Percentiles rank a stretch among this genome's conserved stretches.
These are phyloP conservation scores for Trichoderma erinaceum DNA, from an alignment of 495 filamentous ascomycete species.

Conservation along the genomic window DNA sequence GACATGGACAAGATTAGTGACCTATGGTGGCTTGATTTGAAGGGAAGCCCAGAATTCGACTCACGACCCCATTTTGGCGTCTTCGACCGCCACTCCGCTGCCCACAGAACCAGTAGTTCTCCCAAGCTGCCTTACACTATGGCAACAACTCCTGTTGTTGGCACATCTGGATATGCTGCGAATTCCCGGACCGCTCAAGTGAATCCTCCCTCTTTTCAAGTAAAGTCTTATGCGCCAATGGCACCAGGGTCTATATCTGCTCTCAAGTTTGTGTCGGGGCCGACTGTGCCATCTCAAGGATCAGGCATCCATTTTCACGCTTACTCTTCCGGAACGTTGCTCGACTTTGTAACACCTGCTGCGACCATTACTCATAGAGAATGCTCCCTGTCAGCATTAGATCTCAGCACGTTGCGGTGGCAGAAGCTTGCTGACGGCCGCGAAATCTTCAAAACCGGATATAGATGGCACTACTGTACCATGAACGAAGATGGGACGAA, in stretches of 20 bases:
- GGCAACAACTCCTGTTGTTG: slow-evolving; percentile 38
- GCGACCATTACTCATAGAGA: slow-evolving; percentile 76
- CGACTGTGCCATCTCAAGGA: slow-evolving; percentile 78
- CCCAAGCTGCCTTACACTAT: slow-evolving; percentile 38
- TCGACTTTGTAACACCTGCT: slow-evolving; percentile 91
- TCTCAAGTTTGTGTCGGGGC: slow-evolving; percentile 80
- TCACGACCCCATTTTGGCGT: slow-evolving; percentile 62
- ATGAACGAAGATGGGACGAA: slow-evolving; percentile 90
- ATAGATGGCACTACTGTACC: slow-evolving; percentile 96
- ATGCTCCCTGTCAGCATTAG: slow-evolving; percentile 82
- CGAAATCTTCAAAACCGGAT: slow-evolving; percentile 81
- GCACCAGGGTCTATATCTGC: slow-evolving; percentile 81
- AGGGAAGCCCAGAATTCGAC: slow-evolving; percentile 78
- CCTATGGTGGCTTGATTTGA: slow-evolving; percentile 94
- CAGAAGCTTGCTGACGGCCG: slow-evolving; percentile 87
- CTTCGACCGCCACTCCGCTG: slow-evolving; percentile 41
- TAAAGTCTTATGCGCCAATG: slow-evolving; percentile 63
- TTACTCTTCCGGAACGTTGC: slow-evolving; percentile 83
- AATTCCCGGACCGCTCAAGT: slow-evolving; percentile 86
- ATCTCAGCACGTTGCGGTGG: slow-evolving; percentile 82
- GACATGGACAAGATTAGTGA: slow-evolving; percentile 95
- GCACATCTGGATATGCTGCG: slow-evolving; percentile 71
- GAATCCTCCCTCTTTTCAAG: slow-evolving; percentile 59
- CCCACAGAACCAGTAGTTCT: slow-evolving; percentile 30
- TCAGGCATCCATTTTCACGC: slow-evolving; percentile 91